A percentile compares a stretch with the other conserved stretches of the same genome.
These are phyloP conservation scores for Paramecium bursaria DNA, from an alignment of 73 alveolate species.

Conservation along the genomic window DNA sequence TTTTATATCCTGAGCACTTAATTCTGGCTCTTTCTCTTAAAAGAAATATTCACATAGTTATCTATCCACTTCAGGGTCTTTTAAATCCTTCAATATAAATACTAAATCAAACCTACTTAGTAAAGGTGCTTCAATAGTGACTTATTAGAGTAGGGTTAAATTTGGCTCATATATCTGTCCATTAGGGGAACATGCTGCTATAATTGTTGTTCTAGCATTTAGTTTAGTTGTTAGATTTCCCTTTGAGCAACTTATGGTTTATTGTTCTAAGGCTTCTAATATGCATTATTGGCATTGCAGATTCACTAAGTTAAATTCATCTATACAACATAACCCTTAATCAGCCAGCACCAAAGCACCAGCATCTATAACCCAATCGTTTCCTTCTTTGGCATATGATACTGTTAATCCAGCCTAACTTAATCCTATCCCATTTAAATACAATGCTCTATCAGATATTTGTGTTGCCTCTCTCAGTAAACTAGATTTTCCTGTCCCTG, in stretches of 20 bases:
- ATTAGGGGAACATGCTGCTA: slow-evolving; percentile 85
- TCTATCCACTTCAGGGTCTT: slow-evolving; percentile 75
- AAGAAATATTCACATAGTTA: slow-evolving; percentile 73
- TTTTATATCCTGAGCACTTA: slow-evolving; percentile 68
- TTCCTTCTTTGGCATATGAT: slow-evolving; percentile 78
- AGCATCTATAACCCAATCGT: slow-evolving; percentile 88
- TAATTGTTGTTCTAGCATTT: slow-evolving; percentile 81
- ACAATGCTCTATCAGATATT: slow-evolving; percentile 73
- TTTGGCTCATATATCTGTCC: slow-evolving; percentile 72
- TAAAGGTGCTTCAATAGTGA: slow-evolving; percentile 78
- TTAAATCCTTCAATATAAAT: slow-evolving; percentile 77
- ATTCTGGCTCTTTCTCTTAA: slow-evolving; percentile 32
- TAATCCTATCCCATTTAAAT: slow-evolving; percentile 85
- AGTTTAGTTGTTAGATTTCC: slow-evolving; percentile 85
- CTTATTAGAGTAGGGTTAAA: slow-evolving; percentile 69
- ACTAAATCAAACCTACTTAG: slow-evolving; percentile 85
- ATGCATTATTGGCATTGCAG: slow-evolving; percentile 76
- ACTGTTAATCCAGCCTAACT: slow-evolving; percentile 88
- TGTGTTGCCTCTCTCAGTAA: slow-evolving; percentile 71
- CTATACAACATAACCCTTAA: slow-evolving; percentile 93
- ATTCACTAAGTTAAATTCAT: slow-evolving; percentile 83
- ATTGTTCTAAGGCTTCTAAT: slow-evolving; percentile 89
- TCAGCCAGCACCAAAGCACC: slow-evolving; percentile 92
- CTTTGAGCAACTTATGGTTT: slow-evolving; percentile 82
- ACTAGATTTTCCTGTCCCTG: slow-evolving; percentile 91